These are phyloP conservation scores for Daldinia loculata DNA, from an alignment of 495 filamentous ascomycete species.

Conservation along the genomic window DNA sequence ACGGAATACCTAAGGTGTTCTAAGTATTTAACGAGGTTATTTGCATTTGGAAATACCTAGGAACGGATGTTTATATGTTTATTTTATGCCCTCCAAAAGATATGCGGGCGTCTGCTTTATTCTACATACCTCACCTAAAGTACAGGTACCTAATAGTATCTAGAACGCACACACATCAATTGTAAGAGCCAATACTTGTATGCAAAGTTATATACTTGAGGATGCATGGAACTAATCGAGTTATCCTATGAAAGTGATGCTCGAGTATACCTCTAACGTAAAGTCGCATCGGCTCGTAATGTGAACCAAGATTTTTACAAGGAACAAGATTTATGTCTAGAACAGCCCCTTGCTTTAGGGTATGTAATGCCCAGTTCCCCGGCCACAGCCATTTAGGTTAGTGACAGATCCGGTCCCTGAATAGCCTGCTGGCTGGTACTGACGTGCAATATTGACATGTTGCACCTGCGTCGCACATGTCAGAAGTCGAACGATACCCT, in stretches of 20 bases:
- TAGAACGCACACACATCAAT: no score
- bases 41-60: neutral
- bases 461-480: conserved; percentile 7
- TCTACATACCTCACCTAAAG: no score
- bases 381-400: conserved; percentile 20
- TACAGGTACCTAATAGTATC: no score
- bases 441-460: conserved; percentile 26
- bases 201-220: no score
- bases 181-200: no score
- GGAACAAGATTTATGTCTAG: neutral
- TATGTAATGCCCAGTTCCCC: conserved; percentile 22
- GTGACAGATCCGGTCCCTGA: conserved; percentile 38
- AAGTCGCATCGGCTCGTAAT: neutral
- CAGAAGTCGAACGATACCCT: conserved; percentile 2
- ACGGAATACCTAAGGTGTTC: no score
- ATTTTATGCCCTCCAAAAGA: no score
- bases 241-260: no score
- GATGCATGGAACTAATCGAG: no score
- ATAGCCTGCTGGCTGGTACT: conserved; percentile 18
- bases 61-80: no score
- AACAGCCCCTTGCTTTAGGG: conserved; percentile 4
- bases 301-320: neutral
- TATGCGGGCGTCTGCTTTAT: no score
- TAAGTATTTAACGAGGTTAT: neutral
- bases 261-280: no score